Conservation (phyloP, 208 protist genomes). For the Trichomonas vaginalis region DNA sequence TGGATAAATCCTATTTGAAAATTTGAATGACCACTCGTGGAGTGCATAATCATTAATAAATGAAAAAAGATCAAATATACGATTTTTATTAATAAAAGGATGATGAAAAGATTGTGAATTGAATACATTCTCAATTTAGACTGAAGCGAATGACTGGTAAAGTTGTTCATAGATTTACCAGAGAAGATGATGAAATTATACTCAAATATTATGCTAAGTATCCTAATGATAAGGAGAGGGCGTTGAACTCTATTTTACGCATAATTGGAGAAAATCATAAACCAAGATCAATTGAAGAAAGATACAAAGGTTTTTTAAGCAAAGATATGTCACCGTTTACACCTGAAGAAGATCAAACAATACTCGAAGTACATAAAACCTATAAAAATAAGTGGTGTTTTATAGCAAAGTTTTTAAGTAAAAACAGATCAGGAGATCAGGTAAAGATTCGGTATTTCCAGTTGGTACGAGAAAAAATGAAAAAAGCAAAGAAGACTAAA, state of each 20-base stretch:
- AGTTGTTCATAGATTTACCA: not conserved
- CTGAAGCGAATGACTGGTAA: too few relatives aligned
- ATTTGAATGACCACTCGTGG: too few relatives aligned
- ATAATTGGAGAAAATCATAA: not conserved
- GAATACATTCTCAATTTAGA: too few relatives aligned
- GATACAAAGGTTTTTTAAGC: not conserved
- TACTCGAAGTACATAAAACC: not conserved
- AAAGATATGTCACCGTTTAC: not conserved
- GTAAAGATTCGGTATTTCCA: not conserved
- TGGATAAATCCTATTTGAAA: too few relatives aligned
- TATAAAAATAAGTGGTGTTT: not conserved
- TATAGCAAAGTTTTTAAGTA: not conserved
- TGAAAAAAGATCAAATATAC: too few relatives aligned
- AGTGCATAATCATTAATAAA: too few relatives aligned
- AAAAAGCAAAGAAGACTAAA: not conserved
- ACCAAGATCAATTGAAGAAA: not conserved
- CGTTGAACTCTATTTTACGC: not conserved
- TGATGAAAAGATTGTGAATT: too few relatives aligned
- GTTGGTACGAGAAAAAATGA: not conserved
- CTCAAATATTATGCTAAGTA: not conserved
- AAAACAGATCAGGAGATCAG: not conserved
- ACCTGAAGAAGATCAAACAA: not conserved
- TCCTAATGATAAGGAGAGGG: not conserved
- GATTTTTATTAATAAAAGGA: too few relatives aligned
- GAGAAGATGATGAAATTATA: not conserved